phyloP scores from a whole-genome alignment of 2,329 filamentous ascomycete genomes.

The Clarireedia paspali region DNA sequence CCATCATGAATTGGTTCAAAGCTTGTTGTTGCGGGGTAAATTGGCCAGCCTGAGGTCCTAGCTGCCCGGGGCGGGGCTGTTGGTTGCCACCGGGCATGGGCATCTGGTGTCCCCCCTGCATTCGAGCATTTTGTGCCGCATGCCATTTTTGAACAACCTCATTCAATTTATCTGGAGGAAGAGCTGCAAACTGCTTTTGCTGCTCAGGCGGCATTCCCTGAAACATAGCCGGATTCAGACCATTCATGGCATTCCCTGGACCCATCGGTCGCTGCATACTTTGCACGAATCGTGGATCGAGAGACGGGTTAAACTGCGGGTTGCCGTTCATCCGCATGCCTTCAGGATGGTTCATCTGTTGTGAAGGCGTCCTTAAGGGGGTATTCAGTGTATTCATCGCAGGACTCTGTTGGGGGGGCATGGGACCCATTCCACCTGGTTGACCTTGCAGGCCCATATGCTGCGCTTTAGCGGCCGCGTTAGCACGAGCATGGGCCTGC shows the following conservation, averaged over 20 bases:
- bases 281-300: conserved; percentile 48
- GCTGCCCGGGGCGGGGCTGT: conserved; percentile 24
- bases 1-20: conserved; percentile 13
- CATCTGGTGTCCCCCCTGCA: conserved; percentile 16
- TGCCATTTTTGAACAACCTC: conserved; percentile 45
- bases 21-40: conserved; percentile 26
- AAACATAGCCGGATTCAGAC: conserved; percentile 33
- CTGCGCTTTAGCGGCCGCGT: conserved; percentile 33
- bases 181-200: conserved; percentile 34
- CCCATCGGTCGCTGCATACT: conserved; percentile 37
- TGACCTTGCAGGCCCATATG: conserved; percentile 46
- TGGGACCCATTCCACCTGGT: conserved; percentile 42
- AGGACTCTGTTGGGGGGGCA: conserved; percentile 49
- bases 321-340: conserved; percentile 36
- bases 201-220: conserved; percentile 40
- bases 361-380: conserved; percentile 35
- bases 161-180: conserved; percentile 43
- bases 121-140: conserved; percentile 11
- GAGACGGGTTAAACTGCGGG: conserved; percentile 41
- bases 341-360: conserved; percentile 25
- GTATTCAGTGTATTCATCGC: conserved; percentile 51
- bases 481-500: conserved; percentile 22
- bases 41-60: conserved; percentile 21
- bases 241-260: conserved; percentile 27
- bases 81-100: conserved; percentile 21